phyloP scores from a whole-genome alignment of 2,329 filamentous ascomycete genomes.

The Aureobasidium sp. region DNA sequence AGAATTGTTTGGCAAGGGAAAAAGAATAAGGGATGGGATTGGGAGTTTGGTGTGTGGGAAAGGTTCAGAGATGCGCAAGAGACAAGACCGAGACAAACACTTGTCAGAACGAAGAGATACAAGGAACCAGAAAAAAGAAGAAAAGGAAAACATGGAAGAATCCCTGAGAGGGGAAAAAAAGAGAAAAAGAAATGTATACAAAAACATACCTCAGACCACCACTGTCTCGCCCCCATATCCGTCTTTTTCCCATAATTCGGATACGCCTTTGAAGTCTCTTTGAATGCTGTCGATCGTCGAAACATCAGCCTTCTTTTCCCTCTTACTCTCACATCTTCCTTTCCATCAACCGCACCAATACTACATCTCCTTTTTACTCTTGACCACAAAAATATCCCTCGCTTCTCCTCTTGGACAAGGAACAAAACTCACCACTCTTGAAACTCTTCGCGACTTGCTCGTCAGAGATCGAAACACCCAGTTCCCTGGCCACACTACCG shows the following conservation, averaged over 20 bases:
- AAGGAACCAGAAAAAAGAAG: not conserved
- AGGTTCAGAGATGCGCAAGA: too few species aligned
- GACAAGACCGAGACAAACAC: too few species aligned
- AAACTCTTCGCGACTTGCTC: conserved; percentile 34
- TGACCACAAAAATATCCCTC: too few species aligned
- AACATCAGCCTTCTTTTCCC: not conserved
- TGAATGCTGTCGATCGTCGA: conserved; percentile 34
- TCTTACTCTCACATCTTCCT: not conserved
- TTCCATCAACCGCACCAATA: not conserved
- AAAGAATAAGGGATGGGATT: too few species aligned
- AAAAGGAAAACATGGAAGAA: not conserved
- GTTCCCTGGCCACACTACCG: conserved; percentile 39
- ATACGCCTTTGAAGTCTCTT: conserved; percentile 35
- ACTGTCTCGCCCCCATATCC: conserved; percentile 43
- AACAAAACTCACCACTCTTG: conserved; percentile 26
- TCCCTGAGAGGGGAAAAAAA: not conserved
- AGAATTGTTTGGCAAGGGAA: too few species aligned
- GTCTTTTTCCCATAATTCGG: conserved; percentile 52
- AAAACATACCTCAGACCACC: conserved; percentile 52
- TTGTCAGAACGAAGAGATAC: too few species aligned
- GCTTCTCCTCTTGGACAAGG: too few species aligned
- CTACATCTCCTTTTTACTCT: not conserved
- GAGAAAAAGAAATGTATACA: too few species aligned
- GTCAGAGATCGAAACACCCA: conserved; percentile 41
- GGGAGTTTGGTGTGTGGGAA: too few species aligned